These are phyloP conservation scores for Candolleomyces aberdarensis DNA, from an alignment of 768 basidiomycete genomes.

Conservation along the genomic window DNA sequence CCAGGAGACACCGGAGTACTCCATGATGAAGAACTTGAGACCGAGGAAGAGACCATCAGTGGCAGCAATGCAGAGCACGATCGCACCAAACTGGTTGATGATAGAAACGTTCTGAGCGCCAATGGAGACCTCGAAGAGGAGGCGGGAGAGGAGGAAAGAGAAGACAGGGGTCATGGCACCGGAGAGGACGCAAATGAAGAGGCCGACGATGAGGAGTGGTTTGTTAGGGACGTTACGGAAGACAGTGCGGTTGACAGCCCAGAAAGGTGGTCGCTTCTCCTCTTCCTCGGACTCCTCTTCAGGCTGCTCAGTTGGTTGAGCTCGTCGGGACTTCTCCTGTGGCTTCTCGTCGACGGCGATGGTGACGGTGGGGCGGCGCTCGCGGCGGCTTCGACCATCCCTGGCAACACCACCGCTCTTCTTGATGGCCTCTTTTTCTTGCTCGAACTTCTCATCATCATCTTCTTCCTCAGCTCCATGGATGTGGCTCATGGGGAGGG, in stretches of 20 bases:
- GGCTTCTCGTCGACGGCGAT: conserved; percentile 12
- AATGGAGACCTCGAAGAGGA: conserved; percentile 73
- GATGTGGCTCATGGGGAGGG: not conserved
- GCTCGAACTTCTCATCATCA: conserved; percentile 31
- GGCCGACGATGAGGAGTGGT: conserved; percentile 62
- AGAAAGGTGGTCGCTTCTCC: conserved; percentile 33
- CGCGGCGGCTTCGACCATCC: conserved; percentile 2
- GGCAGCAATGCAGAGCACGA: conserved; percentile 72
- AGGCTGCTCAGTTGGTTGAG: not conserved
- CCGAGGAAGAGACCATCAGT: conserved; percentile 74
- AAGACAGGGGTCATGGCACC: conserved; percentile 91
- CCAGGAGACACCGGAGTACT: conserved; percentile 73
- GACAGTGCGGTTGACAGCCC: conserved; percentile 48
- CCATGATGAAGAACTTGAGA: conserved; percentile 78
- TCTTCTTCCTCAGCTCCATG: conserved; percentile 17
- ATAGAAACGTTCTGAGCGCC: conserved; percentile 58
- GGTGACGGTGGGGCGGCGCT: not conserved
- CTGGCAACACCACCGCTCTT: conserved; percentile 38
- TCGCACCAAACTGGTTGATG: conserved; percentile 69
- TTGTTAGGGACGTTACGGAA: conserved; percentile 78
- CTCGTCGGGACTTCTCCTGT: conserved; percentile 16
- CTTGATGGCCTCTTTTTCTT: conserved; percentile 40
- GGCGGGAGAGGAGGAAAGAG: conserved; percentile 80
- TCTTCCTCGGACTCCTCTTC: conserved; percentile 11
- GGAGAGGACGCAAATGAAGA: conserved; percentile 63